Percentiles rank a stretch among this genome's conserved stretches.
These are phyloP conservation scores for Anastatica hierochuntica DNA, from an alignment of 345 rosid genomes.

Conservation along the genomic window DNA sequence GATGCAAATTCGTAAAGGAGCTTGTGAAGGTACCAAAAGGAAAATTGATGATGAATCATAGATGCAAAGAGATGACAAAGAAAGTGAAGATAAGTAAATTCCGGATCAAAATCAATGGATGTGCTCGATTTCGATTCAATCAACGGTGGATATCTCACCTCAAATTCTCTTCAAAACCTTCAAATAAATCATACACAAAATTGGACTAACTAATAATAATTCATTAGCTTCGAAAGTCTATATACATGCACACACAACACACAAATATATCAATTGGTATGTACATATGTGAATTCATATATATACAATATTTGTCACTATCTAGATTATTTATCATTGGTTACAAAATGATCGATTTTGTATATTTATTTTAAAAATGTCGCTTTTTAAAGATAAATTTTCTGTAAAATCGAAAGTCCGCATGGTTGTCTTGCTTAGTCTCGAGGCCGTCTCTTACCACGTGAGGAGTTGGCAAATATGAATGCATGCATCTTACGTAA, in stretches of 20 bases:
- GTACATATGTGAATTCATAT: no score
- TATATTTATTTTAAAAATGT: no score
- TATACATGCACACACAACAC: neutral
- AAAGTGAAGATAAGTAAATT: constrained; percentile 49
- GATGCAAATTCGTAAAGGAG: constrained; percentile 33
- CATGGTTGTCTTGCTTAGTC: no score
- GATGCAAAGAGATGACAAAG: constrained; percentile 36
- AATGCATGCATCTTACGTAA: no score
- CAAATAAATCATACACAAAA: constrained; percentile 38
- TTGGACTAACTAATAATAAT: constrained; percentile 21
- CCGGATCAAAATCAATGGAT: constrained; percentile 57
- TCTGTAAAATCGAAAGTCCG: no score
- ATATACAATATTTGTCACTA: no score
- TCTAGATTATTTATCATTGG: no score
- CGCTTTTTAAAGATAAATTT: no score
- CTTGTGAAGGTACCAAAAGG: constrained; percentile 32
- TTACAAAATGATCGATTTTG: no score
- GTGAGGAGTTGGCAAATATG: no score
- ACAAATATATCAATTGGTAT: neutral
- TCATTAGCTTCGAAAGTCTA: neutral
- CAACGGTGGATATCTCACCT: constrained; percentile 44
- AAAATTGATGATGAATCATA: constrained; percentile 29
- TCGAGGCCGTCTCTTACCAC: no score
- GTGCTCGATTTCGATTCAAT: constrained; percentile 37
- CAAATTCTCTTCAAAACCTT: constrained; percentile 37